Percentiles rank a stretch among this genome's conserved stretches.
phyloP scores from a whole-genome alignment of 345 rosid species.

The Linum lewisii region DNA sequence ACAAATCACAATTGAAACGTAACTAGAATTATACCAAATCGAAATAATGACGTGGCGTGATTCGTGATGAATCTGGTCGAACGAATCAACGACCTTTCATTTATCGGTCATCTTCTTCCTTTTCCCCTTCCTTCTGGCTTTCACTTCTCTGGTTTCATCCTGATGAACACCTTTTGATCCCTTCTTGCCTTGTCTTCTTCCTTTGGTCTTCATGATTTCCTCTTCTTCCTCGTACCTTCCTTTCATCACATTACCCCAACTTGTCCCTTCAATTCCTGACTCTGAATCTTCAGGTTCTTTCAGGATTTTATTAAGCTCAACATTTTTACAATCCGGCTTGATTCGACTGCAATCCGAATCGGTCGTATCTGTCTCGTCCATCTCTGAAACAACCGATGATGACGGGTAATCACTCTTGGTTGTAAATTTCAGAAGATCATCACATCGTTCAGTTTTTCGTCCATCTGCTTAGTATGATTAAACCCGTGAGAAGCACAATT shows the following conservation, averaged over 20 bases:
- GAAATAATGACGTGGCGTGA: too few relatives aligned
- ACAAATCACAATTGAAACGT: too few relatives aligned
- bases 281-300: neutral
- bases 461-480: too few relatives aligned
- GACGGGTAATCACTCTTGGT: neutral
- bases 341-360: neutral
- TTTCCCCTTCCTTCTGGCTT: neutral
- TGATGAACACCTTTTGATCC: neutral
- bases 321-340: neutral
- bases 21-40: too few relatives aligned
- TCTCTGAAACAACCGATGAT: conserved; percentile 8
- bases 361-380: conserved; percentile 7
- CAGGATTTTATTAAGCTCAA: neutral
- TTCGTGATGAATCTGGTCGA: too few relatives aligned
- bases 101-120: neutral
- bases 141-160: neutral
- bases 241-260: neutral
- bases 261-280: neutral
- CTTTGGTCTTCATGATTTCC: conserved; percentile 4
- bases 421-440: too few relatives aligned
- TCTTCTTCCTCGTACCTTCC: conserved; percentile 34
- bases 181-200: neutral
- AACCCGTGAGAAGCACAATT: too few relatives aligned
- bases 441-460: too few relatives aligned
- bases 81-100: too few relatives aligned